These are phyloP conservation scores for Globisporangium radiosum DNA, from an alignment of 352 stramenopile species.

Conservation along the genomic window DNA sequence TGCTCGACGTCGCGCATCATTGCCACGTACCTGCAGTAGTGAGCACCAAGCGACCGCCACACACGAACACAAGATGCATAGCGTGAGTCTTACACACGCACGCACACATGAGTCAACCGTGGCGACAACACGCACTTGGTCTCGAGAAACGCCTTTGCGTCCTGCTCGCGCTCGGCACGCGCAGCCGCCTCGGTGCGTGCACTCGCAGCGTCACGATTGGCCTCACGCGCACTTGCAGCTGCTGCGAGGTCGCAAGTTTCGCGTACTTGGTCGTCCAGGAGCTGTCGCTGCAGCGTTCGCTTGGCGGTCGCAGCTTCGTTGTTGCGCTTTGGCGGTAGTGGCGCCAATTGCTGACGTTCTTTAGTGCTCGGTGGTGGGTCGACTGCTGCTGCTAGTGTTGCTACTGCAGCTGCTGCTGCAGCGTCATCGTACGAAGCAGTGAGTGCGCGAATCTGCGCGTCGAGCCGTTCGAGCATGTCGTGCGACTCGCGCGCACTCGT, in stretches of 20 bases:
- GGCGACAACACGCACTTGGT: constrained; percentile 4
- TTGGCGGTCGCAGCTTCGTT: not conserved
- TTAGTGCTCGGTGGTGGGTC: not conserved
- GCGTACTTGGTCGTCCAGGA: constrained; percentile 9
- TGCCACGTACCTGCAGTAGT: constrained; percentile 22
- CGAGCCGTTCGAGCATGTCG: constrained; percentile 5
- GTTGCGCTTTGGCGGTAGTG: too few relatives aligned
- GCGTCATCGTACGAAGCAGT: not conserved
- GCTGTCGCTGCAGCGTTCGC: constrained; percentile 7
- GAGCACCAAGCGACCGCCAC: not conserved
- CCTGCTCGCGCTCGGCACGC: constrained; percentile 6
- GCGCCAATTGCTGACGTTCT: too few relatives aligned
- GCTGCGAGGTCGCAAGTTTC: not conserved
- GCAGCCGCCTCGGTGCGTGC: not conserved
- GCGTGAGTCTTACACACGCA: too few relatives aligned
- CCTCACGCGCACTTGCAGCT: not conserved
- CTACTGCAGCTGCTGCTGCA: too few relatives aligned
- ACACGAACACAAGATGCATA: not conserved
- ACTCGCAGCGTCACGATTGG: constrained; percentile 6
- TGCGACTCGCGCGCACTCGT: not conserved
- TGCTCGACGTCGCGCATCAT: constrained; percentile 31
- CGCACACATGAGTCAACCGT: too few relatives aligned
- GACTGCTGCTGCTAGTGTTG: not conserved
- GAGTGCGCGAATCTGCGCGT: not conserved
- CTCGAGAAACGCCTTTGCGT: constrained; percentile 1